These are phyloP conservation scores for Chytriomyces confervae DNA, from an alignment of 192 early-diverging fungal species.

Conservation along the genomic window DNA sequence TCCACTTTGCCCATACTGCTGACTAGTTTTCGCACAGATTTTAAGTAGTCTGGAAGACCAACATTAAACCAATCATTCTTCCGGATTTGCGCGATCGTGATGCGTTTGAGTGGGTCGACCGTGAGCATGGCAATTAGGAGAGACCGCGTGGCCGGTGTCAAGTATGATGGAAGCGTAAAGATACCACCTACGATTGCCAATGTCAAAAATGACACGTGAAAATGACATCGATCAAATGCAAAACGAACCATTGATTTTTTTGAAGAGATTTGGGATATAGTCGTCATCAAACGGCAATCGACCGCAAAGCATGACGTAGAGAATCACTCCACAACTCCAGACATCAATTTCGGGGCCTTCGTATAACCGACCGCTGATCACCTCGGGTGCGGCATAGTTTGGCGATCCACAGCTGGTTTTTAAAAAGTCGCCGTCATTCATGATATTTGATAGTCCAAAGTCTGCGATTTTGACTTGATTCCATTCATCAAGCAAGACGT, in stretches of 20 bases:
- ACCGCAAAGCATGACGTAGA: conserved; percentile 97
- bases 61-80: conserved; percentile 92
- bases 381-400: conserved; percentile 69
- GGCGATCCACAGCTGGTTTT: conserved; percentile 54
- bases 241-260: conserved; percentile 86
- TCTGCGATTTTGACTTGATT: conserved; percentile 67
- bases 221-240: background rate
- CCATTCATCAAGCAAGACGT: conserved; percentile 60
- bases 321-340: conserved; percentile 96
- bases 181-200: conserved; percentile 69
- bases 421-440: conserved; percentile 62
- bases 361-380: conserved; percentile 76
- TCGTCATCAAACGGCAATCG: conserved; percentile 98
- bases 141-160: conserved; percentile 81
- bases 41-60: conserved; percentile 90
- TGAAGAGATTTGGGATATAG: conserved; percentile 78
- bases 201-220: background rate
- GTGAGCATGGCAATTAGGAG: conserved; percentile 89
- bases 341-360: conserved; percentile 98
- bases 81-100: conserved; percentile 84
- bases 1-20: conserved; percentile 73
- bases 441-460: conserved; percentile 64
- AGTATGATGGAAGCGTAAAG: conserved; percentile 86
- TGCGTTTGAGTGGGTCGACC: conserved; percentile 95
- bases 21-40: conserved; percentile 76